Base-by-base conservation (phyloP, 306 rosid species). In the Castanospermum australe region DNA sequence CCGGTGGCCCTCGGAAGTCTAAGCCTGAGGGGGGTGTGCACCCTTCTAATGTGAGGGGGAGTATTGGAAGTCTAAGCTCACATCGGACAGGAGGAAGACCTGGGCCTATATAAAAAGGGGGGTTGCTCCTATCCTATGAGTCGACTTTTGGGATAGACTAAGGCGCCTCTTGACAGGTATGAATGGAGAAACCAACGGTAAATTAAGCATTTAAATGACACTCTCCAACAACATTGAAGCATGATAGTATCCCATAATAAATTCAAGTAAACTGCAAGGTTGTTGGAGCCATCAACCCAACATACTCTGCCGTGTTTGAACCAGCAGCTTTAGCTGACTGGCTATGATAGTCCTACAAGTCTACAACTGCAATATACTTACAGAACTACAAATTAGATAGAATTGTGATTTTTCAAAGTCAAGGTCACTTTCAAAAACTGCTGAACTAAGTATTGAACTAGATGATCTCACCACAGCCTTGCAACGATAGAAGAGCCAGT, bases 401-500 rank as follows among this genome's bases (percentile, higher is more conserved):
- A 70, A 35, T 1, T n/a, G 10, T 60, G 32, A 60, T 45, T 69
- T 28, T 57, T 35, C 32, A 61, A 82, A 42, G 82, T 71, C 64
- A 50, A 41, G n/a, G 68, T 36, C 22, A 28, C 20, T 62, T 75
- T 17, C 15, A 54, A 22, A 81, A 68, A 54, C 33, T 57, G 36
- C 35, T 30, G 54, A 74, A 74, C 13, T 38, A 28, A 51, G 75
- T 28, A 54, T 15, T 69, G 48, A 78, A 75, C 18, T 54, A 39
- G 78, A 71, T 67, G 56, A 74, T 72, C 99, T 90, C 78, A 96
- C 99, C 98, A 96, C 99, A 50, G 99, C 99, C 91, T 96, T 96
- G 94, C 99, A 96, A n/a, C 47, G 97, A 83, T 90, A 85, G 88
- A 96, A 96, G 56, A 96, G 90, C 99, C 99, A 96, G 75, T 96